Evolutionary conservation across 1,284 basidiomycete species (phyloP).

Genomic region (Neonothopanus nambi): DNA sequence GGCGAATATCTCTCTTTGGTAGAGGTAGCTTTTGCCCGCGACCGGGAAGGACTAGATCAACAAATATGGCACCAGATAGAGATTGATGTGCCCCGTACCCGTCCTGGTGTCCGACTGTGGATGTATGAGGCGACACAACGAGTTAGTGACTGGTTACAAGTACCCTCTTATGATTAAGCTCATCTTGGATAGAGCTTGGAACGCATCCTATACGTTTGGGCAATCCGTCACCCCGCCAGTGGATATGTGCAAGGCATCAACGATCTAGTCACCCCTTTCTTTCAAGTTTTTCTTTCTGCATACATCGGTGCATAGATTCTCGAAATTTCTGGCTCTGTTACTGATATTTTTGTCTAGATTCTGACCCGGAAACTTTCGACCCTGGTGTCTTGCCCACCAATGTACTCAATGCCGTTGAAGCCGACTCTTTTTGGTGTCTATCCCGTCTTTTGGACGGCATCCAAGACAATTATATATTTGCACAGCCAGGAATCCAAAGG

Average conservation of each 20-base stretch:
- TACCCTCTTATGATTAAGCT: slow-evolving; percentile 20
- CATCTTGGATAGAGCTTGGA: slow-evolving; percentile 71
- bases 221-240: slow-evolving; percentile 93
- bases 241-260: slow-evolving; percentile 99
- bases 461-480: slow-evolving; percentile 95
- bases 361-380: slow-evolving; percentile 87
- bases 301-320: slow-evolving; percentile 72
- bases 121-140: slow-evolving; percentile 85
- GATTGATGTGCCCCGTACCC: slow-evolving; percentile 92
- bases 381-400: slow-evolving; percentile 69
- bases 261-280: slow-evolving; percentile 94
- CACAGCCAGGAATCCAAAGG: slow-evolving; percentile 92
- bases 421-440: slow-evolving; percentile 96
- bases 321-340: slow-evolving; percentile 12
- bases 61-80: slow-evolving; percentile 99
- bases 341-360: slow-evolving; percentile 48
- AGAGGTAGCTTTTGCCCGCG: slow-evolving; percentile 87
- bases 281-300: slow-evolving; percentile 89
- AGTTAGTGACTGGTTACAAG: slow-evolving; percentile 57
- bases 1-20: slow-evolving; percentile 91
- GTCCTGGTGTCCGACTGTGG: slow-evolving; percentile 91
- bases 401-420: slow-evolving; percentile 84
- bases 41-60: slow-evolving; percentile 82
- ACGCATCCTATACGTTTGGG: slow-evolving; percentile 95
- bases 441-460: slow-evolving; percentile 93